Conservation (phyloP, 2,329 filamentous ascomycete species). For the Fusarium circinatum region DNA sequence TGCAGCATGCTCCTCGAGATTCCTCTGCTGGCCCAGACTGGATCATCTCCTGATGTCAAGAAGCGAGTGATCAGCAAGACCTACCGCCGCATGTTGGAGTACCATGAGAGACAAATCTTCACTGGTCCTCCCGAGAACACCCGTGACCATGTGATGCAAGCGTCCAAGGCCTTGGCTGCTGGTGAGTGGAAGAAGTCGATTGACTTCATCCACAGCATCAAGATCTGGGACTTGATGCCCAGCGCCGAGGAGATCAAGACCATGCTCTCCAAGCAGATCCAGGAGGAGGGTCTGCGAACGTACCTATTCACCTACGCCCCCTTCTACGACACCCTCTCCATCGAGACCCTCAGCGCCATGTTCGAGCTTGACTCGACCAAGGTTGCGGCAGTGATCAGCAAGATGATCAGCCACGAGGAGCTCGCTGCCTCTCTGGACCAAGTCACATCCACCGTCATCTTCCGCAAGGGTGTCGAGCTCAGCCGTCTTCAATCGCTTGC, state of each 20-base stretch:
- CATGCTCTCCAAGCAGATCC: slow-evolving; percentile 98
- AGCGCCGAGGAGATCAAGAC: slow-evolving; percentile 92
- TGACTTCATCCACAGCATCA: slow-evolving; percentile 94
- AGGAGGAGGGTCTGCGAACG: slow-evolving; percentile 96
- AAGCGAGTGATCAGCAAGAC: slow-evolving; percentile 99
- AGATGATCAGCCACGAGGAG: slow-evolving; percentile 99
- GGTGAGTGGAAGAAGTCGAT: slow-evolving; percentile 99
- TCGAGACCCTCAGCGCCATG: slow-evolving; percentile 88
- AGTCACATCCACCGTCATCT: slow-evolving; percentile 96
- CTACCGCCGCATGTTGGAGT: slow-evolving; percentile 98
- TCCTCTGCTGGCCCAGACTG: slow-evolving; percentile 93
- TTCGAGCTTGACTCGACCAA: slow-evolving; percentile 93
- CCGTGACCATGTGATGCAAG: slow-evolving; percentile 98
- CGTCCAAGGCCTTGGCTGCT: slow-evolving; percentile 93
- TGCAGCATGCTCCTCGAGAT: slow-evolving; percentile 99
- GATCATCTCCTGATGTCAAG: slow-evolving; percentile 95
- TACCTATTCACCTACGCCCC: slow-evolving; percentile 99
- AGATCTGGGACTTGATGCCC: slow-evolving; percentile 99
- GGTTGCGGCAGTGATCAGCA: slow-evolving; percentile 94
- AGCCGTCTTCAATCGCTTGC: slow-evolving; percentile 95
- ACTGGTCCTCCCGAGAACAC: slow-evolving; percentile 99
- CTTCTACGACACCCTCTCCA: slow-evolving; percentile 96
- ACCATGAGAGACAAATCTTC: slow-evolving; percentile 99
- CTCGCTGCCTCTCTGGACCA: slow-evolving; percentile 96
- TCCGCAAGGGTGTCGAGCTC: slow-evolving; percentile 99